Base-by-base conservation (phyloP, 305 asterid genomes). In the Solanum hybrid region DNA sequence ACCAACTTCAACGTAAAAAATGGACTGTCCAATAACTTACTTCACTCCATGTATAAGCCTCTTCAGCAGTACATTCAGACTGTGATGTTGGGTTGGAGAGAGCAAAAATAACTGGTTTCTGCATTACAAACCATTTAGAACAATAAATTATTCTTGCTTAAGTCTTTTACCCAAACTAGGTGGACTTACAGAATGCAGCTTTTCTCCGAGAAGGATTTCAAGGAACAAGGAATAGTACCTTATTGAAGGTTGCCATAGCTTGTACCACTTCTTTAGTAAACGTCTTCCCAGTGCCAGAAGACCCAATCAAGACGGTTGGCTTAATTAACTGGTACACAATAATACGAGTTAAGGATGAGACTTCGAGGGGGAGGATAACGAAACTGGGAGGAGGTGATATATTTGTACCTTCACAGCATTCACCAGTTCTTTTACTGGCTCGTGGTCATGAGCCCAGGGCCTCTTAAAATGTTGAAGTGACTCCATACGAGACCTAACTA, bases 81-180 rank as follows among this genome's bases (percentile, higher is more conserved):
- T 98, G 99, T 34, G 99, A 97, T 78, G 99, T 98, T 18, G 99
- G 99, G 95, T 98, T 98, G 77, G 99, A 98, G 89, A 98, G 98
- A 31, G 99, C 98, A 51, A 98, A 97, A 89, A 98, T 95, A 51
- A 98, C 90, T 22, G 99, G 99, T 95, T 94, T 98, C 99, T 98
- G 97, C 93, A 91, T 90, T 81, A 69, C 89, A 90, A 14, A 36
- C 29, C 85, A 91, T 85, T 39, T 24, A 39, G 22, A 76, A 84
- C 87, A 76, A 34, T 28, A 87, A 5, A 24, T 87, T 84, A 35
- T 22, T 76, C 69, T 34, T n/a, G n/a, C 28, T 87, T 3, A 73
- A 87, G 74, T 14, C 26, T 35, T 28, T 61, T 42, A 35, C 88
- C 8, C 16, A 1, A 35, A 24, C 10, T 18, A 26, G 51, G 69